phyloP scores from a whole-genome alignment of 2,329 filamentous ascomycete genomes.

The Bisporella sp. region DNA sequence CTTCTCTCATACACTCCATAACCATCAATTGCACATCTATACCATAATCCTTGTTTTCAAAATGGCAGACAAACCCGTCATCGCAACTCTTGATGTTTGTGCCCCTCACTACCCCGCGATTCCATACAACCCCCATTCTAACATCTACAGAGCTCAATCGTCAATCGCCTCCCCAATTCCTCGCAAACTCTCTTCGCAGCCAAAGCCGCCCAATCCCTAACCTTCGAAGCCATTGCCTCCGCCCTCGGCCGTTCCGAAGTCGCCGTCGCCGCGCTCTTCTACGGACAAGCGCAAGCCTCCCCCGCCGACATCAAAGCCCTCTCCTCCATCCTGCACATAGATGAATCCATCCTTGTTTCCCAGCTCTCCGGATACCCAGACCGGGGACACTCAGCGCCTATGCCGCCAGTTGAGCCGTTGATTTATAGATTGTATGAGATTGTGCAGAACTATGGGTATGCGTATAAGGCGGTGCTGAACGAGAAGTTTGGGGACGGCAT shows the following conservation, averaged over 20 bases:
- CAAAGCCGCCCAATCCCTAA: conserved; percentile 69
- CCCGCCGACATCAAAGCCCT: conserved; percentile 63
- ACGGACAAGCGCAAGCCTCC: conserved; percentile 73
- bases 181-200: conserved; percentile 71
- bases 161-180: conserved; percentile 62
- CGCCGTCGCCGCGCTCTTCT: conserved; percentile 84
- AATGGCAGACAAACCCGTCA: conserved; percentile 16
- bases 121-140: background rate
- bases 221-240: conserved; percentile 71
- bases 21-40: too few species aligned
- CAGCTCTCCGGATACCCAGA: conserved; percentile 72
- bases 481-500: conserved; percentile 95
- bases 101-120: conserved; percentile 9
- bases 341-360: conserved; percentile 46
- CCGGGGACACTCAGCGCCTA: conserved; percentile 69
- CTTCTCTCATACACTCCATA: too few species aligned
- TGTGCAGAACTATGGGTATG: conserved; percentile 94
- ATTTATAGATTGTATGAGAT: conserved; percentile 93
- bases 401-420: conserved; percentile 78
- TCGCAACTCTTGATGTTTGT: conserved; percentile 15
- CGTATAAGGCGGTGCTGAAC: conserved; percentile 90
- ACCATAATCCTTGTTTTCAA: background rate
- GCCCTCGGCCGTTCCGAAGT: conserved; percentile 77
- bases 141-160: conserved; percentile 50
- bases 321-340: conserved; percentile 55